Base-by-base conservation (phyloP, 495 filamentous ascomycete genomes). In the Cenococcum geophilum region DNA sequence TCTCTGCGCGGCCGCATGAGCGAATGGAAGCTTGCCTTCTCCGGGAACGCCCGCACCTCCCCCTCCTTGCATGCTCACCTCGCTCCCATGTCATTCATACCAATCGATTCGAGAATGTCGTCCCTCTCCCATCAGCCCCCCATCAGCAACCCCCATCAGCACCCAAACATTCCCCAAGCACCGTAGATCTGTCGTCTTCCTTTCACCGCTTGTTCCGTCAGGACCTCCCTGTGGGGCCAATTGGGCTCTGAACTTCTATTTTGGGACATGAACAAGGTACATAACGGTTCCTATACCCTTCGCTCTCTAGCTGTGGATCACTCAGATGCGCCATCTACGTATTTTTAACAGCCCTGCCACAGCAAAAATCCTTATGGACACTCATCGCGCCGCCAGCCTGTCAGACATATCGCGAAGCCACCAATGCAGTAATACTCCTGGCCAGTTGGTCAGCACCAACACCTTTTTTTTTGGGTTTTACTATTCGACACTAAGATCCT, bases 171-270 rank as follows among this genome's bases (percentile, higher is more conserved):
- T 6, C 27, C 6, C 27, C 27, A 32, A 2, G 27, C 27, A 32
- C 27, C 27, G 27, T 32, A 32, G 27, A 32, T 32, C 27, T 6
- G 27, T 5, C 14, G 53, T 16, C 10, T 21, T 2, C 22, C 56
- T 27, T 60, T 67, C 65, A 67, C 65, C 65, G 65, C 65, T 58
- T 50, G 40, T 63, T 64, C n/a, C 42, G 22, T 32, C 5, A 18
- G 23, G 6, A 12, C 14, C 8, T 58, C 10, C 14, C 35, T 43
- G 58, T 37, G 53, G 34, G 21, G 53, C 49, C 59, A 52, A 57
- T 54, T 56, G 49, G 45, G 36, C 22, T 25, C 47, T 5, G 1
- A 20, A 8, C 16, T 16, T n/a, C 45, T 25, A 6, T 58, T 55
- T 21, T 50, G n/a, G 32, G 40, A 37, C 53, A 37, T 23, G 23